Evolutionary conservation across 192 early-diverging fungal genomes (phyloP).

Genomic region (Coemansia sp.): DNA sequence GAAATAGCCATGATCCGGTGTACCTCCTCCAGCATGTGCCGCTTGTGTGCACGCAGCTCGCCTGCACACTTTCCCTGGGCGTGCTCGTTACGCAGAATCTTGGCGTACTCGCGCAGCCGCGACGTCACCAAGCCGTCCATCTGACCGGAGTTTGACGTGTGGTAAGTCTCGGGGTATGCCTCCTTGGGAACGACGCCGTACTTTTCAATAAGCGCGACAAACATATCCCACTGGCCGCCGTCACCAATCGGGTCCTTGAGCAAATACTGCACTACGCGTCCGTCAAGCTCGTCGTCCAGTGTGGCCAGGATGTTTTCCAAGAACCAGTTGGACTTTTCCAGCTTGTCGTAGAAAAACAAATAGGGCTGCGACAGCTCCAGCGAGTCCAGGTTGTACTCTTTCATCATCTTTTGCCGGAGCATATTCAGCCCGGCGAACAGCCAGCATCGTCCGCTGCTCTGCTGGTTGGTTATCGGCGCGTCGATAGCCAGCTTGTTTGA

Average conservation of each 20-base stretch:
- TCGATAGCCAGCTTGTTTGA: slow-evolving; percentile 58
- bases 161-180: slow-evolving; percentile 67
- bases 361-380: slow-evolving; percentile 81
- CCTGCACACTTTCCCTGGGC: slow-evolving; percentile 44
- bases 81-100: slow-evolving; percentile 60
- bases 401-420: slow-evolving; percentile 69
- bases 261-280: slow-evolving; percentile 72
- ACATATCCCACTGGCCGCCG: slow-evolving; percentile 83
- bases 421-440: slow-evolving; percentile 82
- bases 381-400: slow-evolving; percentile 76
- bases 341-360: slow-evolving; percentile 78
- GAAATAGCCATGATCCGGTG: slow-evolving; percentile 73
- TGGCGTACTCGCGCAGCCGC: slow-evolving; percentile 74
- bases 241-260: slow-evolving; percentile 69
- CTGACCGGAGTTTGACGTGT: slow-evolving; percentile 64
- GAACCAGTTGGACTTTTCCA: slow-evolving; percentile 85
- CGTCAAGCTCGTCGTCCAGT: slow-evolving; percentile 64
- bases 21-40: slow-evolving; percentile 66
- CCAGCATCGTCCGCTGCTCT: slow-evolving; percentile 80
- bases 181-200: slow-evolving; percentile 77
- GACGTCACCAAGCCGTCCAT: slow-evolving; percentile 67
- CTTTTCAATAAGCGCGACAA: slow-evolving; percentile 74
- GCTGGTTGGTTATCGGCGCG: slow-evolving; percentile 71
- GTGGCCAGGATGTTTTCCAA: slow-evolving; percentile 75
- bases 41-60: slow-evolving; percentile 61